Evolutionary conservation across 441 rosid species (phyloP).

Genomic region (Populus hybrid): DNA sequence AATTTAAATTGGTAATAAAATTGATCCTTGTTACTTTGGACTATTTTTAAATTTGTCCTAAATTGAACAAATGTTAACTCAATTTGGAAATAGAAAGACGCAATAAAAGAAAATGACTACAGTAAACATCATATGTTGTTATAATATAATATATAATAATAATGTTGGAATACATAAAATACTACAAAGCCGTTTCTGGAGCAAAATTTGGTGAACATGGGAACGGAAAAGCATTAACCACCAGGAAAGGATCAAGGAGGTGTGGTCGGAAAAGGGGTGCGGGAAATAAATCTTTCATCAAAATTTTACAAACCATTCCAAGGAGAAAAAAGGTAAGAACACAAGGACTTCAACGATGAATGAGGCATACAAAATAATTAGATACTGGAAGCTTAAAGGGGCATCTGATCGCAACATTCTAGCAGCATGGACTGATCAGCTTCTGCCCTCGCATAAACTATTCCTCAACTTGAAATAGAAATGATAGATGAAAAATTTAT

Average conservation of each 20-base stretch:
- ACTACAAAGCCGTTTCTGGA: too few species aligned
- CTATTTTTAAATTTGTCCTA: too few species aligned
- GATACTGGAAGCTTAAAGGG: conserved; percentile 2
- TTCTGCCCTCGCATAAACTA: not conserved
- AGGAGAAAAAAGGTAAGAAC: not conserved
- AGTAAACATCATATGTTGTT: too few species aligned
- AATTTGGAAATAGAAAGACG: too few species aligned
- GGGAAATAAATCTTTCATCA: not conserved
- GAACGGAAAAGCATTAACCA: not conserved
- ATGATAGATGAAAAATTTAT: conserved; percentile 12
- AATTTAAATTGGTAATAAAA: too few species aligned
- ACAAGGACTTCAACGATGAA: conserved; percentile 1
- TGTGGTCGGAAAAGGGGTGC: not conserved
- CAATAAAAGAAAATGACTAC: too few species aligned
- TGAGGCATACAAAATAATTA: not conserved
- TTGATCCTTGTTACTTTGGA: too few species aligned
- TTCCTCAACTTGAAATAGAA: not conserved
- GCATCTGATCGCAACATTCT: not conserved
- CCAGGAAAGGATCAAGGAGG: not conserved
- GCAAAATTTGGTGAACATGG: too few species aligned
- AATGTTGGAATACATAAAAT: too few species aligned
- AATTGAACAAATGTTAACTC: too few species aligned
- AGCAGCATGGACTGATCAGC: not conserved
- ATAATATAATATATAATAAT: too few species aligned
- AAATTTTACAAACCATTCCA: not conserved